Conservation (phyloP, 148 eudicot species). For the Linanthus parryae region DNA sequence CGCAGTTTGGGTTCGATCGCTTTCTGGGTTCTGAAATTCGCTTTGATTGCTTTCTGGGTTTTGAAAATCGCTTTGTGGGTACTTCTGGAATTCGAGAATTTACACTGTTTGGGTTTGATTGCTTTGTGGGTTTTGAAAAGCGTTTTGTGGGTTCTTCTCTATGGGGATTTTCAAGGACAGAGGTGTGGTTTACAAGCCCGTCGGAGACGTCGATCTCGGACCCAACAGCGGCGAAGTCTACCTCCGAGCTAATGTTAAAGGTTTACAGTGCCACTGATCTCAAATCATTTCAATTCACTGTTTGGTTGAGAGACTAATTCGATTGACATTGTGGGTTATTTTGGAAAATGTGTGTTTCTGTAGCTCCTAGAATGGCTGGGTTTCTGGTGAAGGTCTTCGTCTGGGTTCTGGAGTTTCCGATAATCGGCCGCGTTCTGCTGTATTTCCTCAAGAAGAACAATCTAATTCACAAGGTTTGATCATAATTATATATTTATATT, state of each 20-base stretch:
- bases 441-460: slow-evolving; percentile 74
- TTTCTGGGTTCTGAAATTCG: too few species aligned
- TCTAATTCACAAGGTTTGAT: slow-evolving; percentile 68
- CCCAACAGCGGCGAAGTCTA: slow-evolving; percentile 3
- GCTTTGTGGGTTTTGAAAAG: too few species aligned
- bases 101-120: too few species aligned
- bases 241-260: slow-evolving; percentile 9
- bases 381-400: slow-evolving; percentile 64
- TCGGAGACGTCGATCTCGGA: slow-evolving; percentile 6
- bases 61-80: too few species aligned
- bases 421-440: slow-evolving; percentile 45
- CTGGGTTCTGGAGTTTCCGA: slow-evolving; percentile 62
- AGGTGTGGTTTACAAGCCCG: slow-evolving; percentile 3
- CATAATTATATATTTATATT: background rate
- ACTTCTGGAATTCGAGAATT: too few species aligned
- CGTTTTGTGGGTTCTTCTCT: too few species aligned
- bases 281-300: too few species aligned
- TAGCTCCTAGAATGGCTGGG: slow-evolving; percentile 97
- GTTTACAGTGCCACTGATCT: too few species aligned
- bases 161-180: slow-evolving; percentile 5
- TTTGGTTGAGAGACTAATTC: background rate
- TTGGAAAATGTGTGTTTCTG: background rate
- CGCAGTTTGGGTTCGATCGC: too few species aligned
- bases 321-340: background rate
- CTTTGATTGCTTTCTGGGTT: too few species aligned